These are phyloP conservation scores for Agmasoma carcini DNA, from an alignment of 371 early-diverging fungal species.

Conservation along the genomic window DNA sequence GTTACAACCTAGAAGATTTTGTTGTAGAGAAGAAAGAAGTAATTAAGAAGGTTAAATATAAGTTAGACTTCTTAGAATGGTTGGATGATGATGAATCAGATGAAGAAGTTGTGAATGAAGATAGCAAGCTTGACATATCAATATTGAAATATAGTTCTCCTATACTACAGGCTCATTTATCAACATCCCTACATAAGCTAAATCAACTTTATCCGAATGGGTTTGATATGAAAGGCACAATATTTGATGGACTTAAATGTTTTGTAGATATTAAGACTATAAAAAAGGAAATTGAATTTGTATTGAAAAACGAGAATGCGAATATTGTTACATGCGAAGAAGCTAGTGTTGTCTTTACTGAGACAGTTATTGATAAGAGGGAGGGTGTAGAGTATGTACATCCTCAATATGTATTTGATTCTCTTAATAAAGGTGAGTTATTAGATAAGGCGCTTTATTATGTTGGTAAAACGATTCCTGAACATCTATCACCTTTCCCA, in stretches of 20 bases:
- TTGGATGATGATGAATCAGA: background rate
- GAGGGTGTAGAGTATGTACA: slow-evolving; percentile 30
- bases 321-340: slow-evolving; percentile 1
- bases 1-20: slow-evolving; percentile 12
- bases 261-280: slow-evolving; percentile 17
- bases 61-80: slow-evolving; percentile 16
- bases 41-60: slow-evolving; percentile 3
- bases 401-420: slow-evolving; percentile 47
- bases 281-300: slow-evolving; percentile 9
- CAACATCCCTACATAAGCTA: slow-evolving; percentile 27
- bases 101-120: slow-evolving; percentile 2
- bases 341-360: slow-evolving; percentile 24
- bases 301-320: slow-evolving; percentile 9
- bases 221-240: background rate
- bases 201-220: background rate
- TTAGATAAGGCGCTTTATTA: slow-evolving; percentile 5
- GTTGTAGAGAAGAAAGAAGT: slow-evolving; percentile 29
- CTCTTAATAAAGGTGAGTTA: slow-evolving; percentile 15
- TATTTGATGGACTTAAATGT: slow-evolving; percentile 20
- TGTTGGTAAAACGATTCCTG: slow-evolving; percentile 38
- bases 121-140: slow-evolving; percentile 31
- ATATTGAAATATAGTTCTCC: slow-evolving; percentile 30
- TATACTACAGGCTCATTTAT: slow-evolving; percentile 24
- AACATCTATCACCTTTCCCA: slow-evolving; percentile 41
- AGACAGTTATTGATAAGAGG: slow-evolving; percentile 14